Conservation (phyloP, 495 filamentous ascomycete species). For the Parathielavia appendiculata region DNA sequence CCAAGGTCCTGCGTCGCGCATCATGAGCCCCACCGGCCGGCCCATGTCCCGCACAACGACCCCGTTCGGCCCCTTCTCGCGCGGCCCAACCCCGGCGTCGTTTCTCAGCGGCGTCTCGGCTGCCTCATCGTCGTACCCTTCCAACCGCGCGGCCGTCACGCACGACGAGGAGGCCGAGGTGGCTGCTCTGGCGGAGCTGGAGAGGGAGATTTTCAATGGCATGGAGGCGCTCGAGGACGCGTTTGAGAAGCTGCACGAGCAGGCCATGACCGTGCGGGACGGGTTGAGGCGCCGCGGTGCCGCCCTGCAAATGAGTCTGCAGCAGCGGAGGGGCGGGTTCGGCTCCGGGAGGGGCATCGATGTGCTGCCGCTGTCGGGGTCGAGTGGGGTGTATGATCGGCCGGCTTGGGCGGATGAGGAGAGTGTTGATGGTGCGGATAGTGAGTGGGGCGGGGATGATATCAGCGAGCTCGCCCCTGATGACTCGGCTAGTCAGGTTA, state of each 20-base stretch:
- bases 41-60: constrained; percentile 36
- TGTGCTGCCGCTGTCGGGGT: constrained; percentile 40
- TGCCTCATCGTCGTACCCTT: constrained; percentile 32
- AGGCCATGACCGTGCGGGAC: constrained; percentile 74
- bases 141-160: constrained; percentile 53
- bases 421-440: constrained; percentile 49
- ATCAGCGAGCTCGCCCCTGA: constrained; percentile 70
- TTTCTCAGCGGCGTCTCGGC: constrained; percentile 43
- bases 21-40: constrained; percentile 30
- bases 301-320: constrained; percentile 70
- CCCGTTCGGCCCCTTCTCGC: constrained; percentile 32
- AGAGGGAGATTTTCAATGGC: constrained; percentile 84
- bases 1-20: constrained; percentile 22
- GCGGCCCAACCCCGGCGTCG: constrained; percentile 44
- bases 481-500: constrained; percentile 82
- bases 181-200: constrained; percentile 78
- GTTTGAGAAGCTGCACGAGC: constrained; percentile 84
- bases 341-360: constrained; percentile 32
- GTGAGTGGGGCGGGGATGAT: constrained; percentile 62
- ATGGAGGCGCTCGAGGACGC: constrained; percentile 96
- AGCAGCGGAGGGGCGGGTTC: constrained; percentile 54
- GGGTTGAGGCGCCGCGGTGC: constrained; percentile 73
- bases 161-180: constrained; percentile 95
- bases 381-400: constrained; percentile 37
- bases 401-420: constrained; percentile 46